Evolutionary conservation across 352 stramenopile species (phyloP), one percentile per base, ranked within the genome.

Genomic region (Pythium biforme): DNA sequence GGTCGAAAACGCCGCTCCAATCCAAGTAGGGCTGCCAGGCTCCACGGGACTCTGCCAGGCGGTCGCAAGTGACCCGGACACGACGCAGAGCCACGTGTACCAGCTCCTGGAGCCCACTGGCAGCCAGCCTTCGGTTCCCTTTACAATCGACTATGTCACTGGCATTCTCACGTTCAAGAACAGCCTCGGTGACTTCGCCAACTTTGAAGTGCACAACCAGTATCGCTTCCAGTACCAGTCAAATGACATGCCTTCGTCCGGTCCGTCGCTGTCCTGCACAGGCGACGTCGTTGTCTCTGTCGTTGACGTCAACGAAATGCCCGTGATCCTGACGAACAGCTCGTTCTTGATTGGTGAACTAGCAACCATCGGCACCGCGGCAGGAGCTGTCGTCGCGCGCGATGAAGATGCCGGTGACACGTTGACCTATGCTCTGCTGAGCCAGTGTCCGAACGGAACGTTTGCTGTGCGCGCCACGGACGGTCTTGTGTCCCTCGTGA

Each of bases 241-340:
- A 4, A 86, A 58, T 11, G 79, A 89, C 54, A 59, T 85, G 2
- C 75, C 79, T 1, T 29, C 51, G n/a, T 50, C 48, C 15, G 73
- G 72, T 1, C 40, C 55, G n/a, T 71, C 76, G 0, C 64, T 89
- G 3, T 56, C 65, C 20, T 89, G 79, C 43, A 76, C 49, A 12
- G 79, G 69, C 25, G 58, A 75, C 19, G 61, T 86, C 23, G 65
- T 74, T 9, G 72, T 89, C 23, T 70, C 50, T 20, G 67, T 89
- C 43, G 61, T 83, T 3, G 69, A 89, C 37, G 62, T 75, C 3
- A 86, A 86, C 45, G 79, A 89, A 72, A 60, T 66, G 4, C 79
- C 79, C 23, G 55, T 41, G 46, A 62, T 83, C 19, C 39, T 33
- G 45, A 58, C 76, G 6, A 62, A 49, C 4, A 52, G 19, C 0